phyloP scores from a whole-genome alignment of 768 basidiomycete species.

The Boletus tylopilopsis region DNA sequence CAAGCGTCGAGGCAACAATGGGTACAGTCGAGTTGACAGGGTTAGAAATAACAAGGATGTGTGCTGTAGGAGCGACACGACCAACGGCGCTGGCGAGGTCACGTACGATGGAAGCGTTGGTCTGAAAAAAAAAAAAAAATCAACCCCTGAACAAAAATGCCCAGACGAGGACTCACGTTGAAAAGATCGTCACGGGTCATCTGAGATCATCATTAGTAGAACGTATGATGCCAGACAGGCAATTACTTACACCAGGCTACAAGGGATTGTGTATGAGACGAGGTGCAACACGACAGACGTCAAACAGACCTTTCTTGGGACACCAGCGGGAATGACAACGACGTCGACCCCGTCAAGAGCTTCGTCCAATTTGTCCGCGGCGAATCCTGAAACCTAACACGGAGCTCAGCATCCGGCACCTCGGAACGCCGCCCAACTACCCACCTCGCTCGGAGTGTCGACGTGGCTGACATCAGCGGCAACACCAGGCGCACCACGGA shows the following conservation, averaged over 20 bases:
- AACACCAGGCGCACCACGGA: slow-evolving; percentile 57
- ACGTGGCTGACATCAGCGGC: slow-evolving; percentile 97
- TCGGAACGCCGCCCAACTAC: slow-evolving; percentile 18
- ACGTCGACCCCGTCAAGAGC: slow-evolving; percentile 90
- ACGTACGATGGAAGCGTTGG: slow-evolving; percentile 96
- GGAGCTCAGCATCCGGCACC: slow-evolving; percentile 1
- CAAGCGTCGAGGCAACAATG: slow-evolving; percentile 88
- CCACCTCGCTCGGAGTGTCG: slow-evolving; percentile 82
- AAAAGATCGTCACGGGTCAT: slow-evolving; percentile 98
- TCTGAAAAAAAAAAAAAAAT: slow-evolving; percentile 41
- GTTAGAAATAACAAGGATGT: slow-evolving; percentile 97
- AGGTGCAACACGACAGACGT: background rate
- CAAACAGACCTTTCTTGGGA: slow-evolving; percentile 84
- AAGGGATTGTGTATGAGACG: slow-evolving; percentile 30
- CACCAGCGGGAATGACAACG: slow-evolving; percentile 98
- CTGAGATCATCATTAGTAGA: slow-evolving; percentile 40
- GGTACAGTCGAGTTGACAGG: slow-evolving; percentile 98
- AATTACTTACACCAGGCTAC: slow-evolving; percentile 75
- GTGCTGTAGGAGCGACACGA: slow-evolving; percentile 85
- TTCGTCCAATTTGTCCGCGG: slow-evolving; percentile 83
- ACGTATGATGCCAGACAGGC: background rate
- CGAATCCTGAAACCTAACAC: slow-evolving; percentile 71
- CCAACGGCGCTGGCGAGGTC: slow-evolving; percentile 89
- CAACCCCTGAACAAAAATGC: background rate
- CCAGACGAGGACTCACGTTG: slow-evolving; percentile 58